These are phyloP conservation scores for Globisporangium ultimum DNA, from an alignment of 352 stramenopile genomes.

Conservation along the genomic window DNA sequence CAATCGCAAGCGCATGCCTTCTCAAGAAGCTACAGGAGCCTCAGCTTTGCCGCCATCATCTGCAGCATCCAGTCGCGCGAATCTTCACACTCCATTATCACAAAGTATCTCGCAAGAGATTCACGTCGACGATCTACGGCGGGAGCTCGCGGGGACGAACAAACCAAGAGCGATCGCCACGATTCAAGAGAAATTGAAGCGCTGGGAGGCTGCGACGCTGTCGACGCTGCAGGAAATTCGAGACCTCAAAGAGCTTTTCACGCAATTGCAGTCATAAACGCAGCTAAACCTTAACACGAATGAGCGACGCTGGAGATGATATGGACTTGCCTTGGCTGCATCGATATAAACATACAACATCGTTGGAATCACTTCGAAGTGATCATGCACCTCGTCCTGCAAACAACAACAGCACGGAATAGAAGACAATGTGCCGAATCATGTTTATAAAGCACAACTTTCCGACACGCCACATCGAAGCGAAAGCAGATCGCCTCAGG, in stretches of 20 bases:
- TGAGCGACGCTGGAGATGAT: too few species aligned
- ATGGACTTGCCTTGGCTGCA: too few species aligned
- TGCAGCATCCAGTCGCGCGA: slow-evolving; percentile 4
- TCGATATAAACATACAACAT: too few species aligned
- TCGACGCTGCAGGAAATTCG: slow-evolving; percentile 67
- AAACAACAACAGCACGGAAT: too few species aligned
- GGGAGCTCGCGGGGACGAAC: slow-evolving; percentile 24
- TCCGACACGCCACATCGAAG: too few species aligned
- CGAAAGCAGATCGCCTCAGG: too few species aligned
- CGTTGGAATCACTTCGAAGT: too few species aligned
- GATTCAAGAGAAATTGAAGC: slow-evolving; percentile 59
- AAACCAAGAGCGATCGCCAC: slow-evolving; percentile 35
- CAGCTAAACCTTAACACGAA: background rate
- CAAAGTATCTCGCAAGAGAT: slow-evolving; percentile 17
- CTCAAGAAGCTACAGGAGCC: slow-evolving; percentile 14
- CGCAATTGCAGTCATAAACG: slow-evolving; percentile 26
- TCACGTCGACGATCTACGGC: slow-evolving; percentile 17
- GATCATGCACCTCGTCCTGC: too few species aligned
- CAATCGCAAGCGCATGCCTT: slow-evolving; percentile 48
- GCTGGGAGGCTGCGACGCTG: slow-evolving; percentile 62
- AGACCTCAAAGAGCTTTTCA: slow-evolving; percentile 65
- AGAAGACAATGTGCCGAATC: too few species aligned
- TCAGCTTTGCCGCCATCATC: background rate
- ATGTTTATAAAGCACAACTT: too few species aligned
- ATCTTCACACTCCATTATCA: slow-evolving; percentile 43